Evolutionary conservation across 192 early-diverging fungal species (phyloP), one percentile per base, ranked within the genome.

Genomic region (Podila clonocystis): DNA sequence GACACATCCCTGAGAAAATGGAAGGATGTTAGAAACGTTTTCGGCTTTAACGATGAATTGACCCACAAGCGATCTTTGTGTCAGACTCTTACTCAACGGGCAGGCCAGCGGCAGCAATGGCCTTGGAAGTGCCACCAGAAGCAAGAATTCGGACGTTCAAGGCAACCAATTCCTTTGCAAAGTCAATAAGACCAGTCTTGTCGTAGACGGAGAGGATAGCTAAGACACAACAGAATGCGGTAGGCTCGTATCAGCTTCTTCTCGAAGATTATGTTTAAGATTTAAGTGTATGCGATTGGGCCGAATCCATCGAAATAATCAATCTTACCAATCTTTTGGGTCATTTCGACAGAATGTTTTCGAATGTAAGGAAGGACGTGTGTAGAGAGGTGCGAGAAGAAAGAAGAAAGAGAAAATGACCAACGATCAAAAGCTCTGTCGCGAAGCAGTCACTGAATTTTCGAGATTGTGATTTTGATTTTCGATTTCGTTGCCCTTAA

Each of bases 191-290:
- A 45, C 93, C 95, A 58, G 95, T 96, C 89, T 99, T 99, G 91
- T 99, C 96, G 83, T 95, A 98, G 63, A 99, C 96, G 63, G 98
- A 98, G 34, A 99, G 94, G 59, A 95, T 91, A 68, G 93, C 93
- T 91, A 52, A 36, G 33, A 67, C 24, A 58, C n/a, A 52, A 28
- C 12, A 70, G 31, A 52, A 22, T 9, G 9, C 12, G 5, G 17
- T 15, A 49, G 31, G 41, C n/a, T 45, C 41, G 41, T 17, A 3
- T 45, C 41, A 45, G 13, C 4, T 45, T 45, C 41, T 17, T 15
- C 41, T 17, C 41, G 17, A 58, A 61, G 55, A 59, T 36, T 17
- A 22, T 34, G 29, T 58, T 26, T 7, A 0, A 24, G 20, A 19
- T 31, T 49, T 26, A 31, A 3, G 4, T 26, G 57, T 15, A 29